Conservation (phyloP, 2,329 filamentous ascomycete species). For the Leptographium lundbergii region DNA sequence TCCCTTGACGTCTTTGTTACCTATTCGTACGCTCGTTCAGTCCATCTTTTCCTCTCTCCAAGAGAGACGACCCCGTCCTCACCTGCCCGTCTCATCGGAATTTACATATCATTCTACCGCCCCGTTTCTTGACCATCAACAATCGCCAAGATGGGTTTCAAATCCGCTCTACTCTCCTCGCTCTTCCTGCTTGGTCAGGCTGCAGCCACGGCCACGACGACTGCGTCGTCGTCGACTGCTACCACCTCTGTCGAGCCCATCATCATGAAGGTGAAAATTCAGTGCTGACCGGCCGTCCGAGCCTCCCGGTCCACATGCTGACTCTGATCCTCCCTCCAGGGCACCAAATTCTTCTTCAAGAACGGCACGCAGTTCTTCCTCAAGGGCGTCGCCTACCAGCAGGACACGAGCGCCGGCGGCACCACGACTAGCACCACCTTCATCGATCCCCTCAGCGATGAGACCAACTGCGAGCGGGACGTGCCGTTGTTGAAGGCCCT, state of each 20-base stretch:
- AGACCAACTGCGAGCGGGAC: slow-evolving; percentile 64
- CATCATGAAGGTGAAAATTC: slow-evolving; percentile 49
- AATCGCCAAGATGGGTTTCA: slow-evolving; percentile 13
- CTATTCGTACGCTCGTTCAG: slow-evolving; percentile 7
- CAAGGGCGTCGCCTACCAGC: slow-evolving; percentile 90
- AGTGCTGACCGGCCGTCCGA: neutral
- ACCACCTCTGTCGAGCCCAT: slow-evolving; percentile 38
- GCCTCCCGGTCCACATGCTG: neutral
- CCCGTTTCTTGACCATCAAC: no score
- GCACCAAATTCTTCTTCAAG: slow-evolving; percentile 63
- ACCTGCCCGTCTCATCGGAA: neutral
- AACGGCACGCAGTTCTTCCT: slow-evolving; percentile 61
- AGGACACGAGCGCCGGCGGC: slow-evolving; percentile 52
- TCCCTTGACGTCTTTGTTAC: neutral
- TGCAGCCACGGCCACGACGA: slow-evolving; percentile 11
- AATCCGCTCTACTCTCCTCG: slow-evolving; percentile 22
- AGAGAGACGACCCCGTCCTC: neutral
- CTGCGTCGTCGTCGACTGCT: no score
- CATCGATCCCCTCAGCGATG: slow-evolving; percentile 71
- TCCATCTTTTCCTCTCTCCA: neutral
- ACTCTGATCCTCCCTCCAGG: slow-evolving; percentile 10
- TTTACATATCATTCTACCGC: neutral
- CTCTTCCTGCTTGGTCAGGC: slow-evolving; percentile 25
- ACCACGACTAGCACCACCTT: slow-evolving; percentile 43
- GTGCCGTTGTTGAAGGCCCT: slow-evolving; percentile 68